Base-by-base conservation (phyloP, 257 asterid species). In the Plantago elongata region DNA sequence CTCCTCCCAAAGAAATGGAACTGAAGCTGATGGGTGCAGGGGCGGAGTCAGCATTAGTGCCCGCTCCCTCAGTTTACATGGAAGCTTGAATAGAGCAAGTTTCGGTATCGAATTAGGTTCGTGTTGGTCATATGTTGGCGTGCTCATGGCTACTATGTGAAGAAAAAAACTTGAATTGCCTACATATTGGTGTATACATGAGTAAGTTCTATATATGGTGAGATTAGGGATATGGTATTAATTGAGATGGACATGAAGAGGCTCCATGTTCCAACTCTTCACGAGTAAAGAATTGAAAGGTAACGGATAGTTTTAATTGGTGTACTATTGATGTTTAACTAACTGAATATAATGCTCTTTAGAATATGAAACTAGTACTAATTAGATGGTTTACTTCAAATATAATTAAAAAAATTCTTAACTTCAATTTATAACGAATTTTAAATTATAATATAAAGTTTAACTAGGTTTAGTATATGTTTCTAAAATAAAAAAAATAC, bases 1-100 rank as follows among this genome's bases (percentile, higher is more conserved):
- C 64, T 79, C 93, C 79, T 90, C 96, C 97, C 96, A 90, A 15
- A 67, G 81, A 68, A 90, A 87, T 1, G 96, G 97, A 29, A 90
- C 34, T 0, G 97, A 81, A 44, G 65, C 78, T 3, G 74, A 38
- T 0, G 83, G 75, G n/a, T 74, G 81, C 45, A 75, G 66, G 1
- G 95, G 96, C 12, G 96, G 97, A 1, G 95, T 86, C 3, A 67
- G 68, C 67, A 68, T 63, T 56, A 27, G 69, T 60, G 54, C 47
- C 10, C 73, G 69, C 29, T 67, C 68, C 61, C 75, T 46, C 22
- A 79, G 79, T 67, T 82, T 85, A 70, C 69, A 78, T 18, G 89
- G 90, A 12, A 80, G 81, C 59, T 78, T 84, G 0, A 84, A 75
- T 62, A 86, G 60, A 7, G 75, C 76, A 2, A 90, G 84, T 51